Evolutionary conservation across 768 basidiomycete species (phyloP), one percentile per base, ranked within the genome.

Genomic region (Leccinum subtestaceum): DNA sequence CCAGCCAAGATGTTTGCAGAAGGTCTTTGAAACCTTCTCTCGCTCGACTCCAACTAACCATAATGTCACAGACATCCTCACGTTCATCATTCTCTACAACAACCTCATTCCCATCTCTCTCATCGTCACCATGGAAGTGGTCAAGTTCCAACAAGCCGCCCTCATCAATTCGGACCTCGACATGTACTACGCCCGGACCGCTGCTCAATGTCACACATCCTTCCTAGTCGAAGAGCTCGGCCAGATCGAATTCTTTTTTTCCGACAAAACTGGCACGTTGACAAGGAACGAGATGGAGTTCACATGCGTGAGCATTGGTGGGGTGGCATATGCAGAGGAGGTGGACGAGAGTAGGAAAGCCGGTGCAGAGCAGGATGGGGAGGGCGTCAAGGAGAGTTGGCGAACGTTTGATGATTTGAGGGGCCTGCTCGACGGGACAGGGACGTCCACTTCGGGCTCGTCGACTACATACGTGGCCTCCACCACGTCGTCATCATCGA

Each of bases 271-370:
- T 2, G 93, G 96, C 6, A 98, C 96, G 0, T 79, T 98, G 23
- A 98, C 96, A 2, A 84, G 95, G 62, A 98, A 98, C 75, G 94
- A 97, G 74, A 98, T 98, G 96, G 96, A 98, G 72, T 98, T 98
- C 72, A 84, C 86, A 25, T 88, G 91, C 70, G 96, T 89, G 68
- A 89, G 86, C 56, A 86, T 98, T 58, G 95, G 84, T 19, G 97
- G 96, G 3, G 81, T 87, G 12, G 89, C 87, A 19, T 99, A 98
- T 74, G 88, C 95, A 1, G 95, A 94, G 60, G 82, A 84, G 17
- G 93, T 98, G 9, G 97, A 98, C 59, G 95, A 98, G 59, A 80
- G 81, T 58, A 89, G 88, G 67, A 83, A 80, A 17, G 89, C 88
- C 6, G 84, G 86, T 59, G 11, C 43, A 11, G 59, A 83, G 73